phyloP scores from a whole-genome alignment of 331 rosid species.

The Erythrophleum ivorense region DNA sequence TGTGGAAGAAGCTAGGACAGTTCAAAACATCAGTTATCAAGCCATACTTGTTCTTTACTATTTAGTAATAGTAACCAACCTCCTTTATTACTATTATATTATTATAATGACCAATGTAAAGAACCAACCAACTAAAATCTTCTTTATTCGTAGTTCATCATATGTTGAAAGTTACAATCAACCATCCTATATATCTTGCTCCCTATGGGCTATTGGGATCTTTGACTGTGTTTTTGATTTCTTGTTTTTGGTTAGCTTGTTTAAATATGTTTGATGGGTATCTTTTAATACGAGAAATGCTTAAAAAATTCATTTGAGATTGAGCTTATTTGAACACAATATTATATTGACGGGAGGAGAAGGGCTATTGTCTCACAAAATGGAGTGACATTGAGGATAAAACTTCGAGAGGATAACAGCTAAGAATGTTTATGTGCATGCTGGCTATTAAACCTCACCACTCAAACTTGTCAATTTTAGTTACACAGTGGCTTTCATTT shows the following conservation, averaged over 20 bases:
- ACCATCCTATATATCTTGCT: too few relatives aligned
- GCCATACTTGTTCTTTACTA: constrained; percentile 11
- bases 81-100: background rate
- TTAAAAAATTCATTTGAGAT: background rate
- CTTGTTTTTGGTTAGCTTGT: background rate
- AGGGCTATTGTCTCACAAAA: background rate
- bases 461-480: constrained; percentile 21
- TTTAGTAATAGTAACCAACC: constrained; percentile 2
- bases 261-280: background rate
- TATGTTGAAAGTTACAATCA: background rate
- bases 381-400: background rate
- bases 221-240: too few relatives aligned
- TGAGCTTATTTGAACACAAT: background rate
- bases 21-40: constrained; percentile 37
- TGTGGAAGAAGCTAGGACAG: constrained; percentile 40
- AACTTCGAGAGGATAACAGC: background rate
- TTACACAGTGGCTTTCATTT: constrained; percentile 18
- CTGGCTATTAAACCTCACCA: constrained; percentile 6
- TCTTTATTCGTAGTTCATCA: background rate
- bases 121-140: background rate
- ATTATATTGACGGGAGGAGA: constrained; percentile 5
- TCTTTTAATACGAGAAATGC: background rate
- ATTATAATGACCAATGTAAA: background rate
- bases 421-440: background rate
- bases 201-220: background rate